phyloP scores from a whole-genome alignment of 2,329 filamentous ascomycete species.

The Helicocarpus griseus region DNA sequence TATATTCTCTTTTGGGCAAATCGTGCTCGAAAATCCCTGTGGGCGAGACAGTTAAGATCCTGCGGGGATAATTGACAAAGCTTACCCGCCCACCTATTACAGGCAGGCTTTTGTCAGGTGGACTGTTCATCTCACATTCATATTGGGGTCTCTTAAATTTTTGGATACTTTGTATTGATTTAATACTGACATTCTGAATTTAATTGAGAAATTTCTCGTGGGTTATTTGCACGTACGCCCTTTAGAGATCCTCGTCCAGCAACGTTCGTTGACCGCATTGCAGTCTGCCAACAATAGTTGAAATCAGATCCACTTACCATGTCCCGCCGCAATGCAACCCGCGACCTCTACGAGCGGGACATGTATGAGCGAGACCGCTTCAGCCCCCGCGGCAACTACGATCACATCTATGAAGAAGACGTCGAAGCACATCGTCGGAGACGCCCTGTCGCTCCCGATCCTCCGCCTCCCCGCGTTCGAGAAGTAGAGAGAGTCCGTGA shows the following conservation, averaged over 20 bases:
- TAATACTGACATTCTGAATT: background rate
- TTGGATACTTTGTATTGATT: background rate
- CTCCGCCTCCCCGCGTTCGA: slow-evolving; percentile 36
- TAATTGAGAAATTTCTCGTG: too few species aligned
- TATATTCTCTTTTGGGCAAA: background rate
- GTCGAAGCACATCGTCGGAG: slow-evolving; percentile 15
- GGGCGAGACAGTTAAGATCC: too few species aligned
- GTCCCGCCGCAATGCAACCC: slow-evolving; percentile 2
- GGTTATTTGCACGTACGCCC: too few species aligned
- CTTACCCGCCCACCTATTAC: too few species aligned
- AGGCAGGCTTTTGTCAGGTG: too few species aligned
- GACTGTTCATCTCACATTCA: background rate
- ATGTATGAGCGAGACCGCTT: slow-evolving; percentile 19
- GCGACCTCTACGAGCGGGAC: slow-evolving; percentile 23
- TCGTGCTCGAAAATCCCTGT: too few species aligned
- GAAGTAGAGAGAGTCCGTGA: slow-evolving; percentile 31
- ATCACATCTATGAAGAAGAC: slow-evolving; percentile 21
- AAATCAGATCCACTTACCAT: too few species aligned
- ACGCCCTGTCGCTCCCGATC: slow-evolving; percentile 8
- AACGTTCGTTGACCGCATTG: background rate
- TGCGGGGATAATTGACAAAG: too few species aligned
- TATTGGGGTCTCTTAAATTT: background rate
- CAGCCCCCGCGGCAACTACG: slow-evolving; percentile 13
- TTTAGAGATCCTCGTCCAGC: too few species aligned
- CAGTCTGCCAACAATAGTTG: too few species aligned